These are phyloP conservation scores for Daedaleopsis sinensis DNA, from an alignment of 768 basidiomycete species.

Conservation along the genomic window DNA sequence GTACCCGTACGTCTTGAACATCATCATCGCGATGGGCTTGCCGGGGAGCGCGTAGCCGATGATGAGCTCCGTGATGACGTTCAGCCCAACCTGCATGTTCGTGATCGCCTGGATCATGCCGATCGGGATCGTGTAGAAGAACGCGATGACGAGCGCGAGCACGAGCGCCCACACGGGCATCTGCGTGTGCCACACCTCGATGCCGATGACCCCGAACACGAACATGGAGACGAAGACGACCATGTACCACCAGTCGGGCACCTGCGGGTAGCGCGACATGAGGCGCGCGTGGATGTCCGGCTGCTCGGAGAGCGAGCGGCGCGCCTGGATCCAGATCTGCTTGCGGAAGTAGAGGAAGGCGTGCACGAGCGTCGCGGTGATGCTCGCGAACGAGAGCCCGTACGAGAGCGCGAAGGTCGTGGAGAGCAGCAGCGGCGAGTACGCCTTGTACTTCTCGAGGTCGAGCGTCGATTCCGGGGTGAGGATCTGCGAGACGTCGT, in stretches of 20 bases:
- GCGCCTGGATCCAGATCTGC: constrained; percentile 73
- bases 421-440: constrained; percentile 51
- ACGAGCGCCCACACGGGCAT: constrained; percentile 79
- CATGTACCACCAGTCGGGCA: constrained; percentile 88
- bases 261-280: constrained; percentile 75
- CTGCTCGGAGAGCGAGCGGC: constrained; percentile 74
- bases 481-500: constrained; percentile 48
- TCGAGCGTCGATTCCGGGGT: constrained; percentile 38
- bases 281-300: constrained; percentile 84
- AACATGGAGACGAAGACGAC: constrained; percentile 72
- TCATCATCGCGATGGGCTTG: constrained; percentile 79
- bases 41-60: constrained; percentile 82
- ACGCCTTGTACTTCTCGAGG: constrained; percentile 41
- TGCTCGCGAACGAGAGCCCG: constrained; percentile 78
- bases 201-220: constrained; percentile 64
- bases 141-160: constrained; percentile 62
- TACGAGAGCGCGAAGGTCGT: constrained; percentile 79
- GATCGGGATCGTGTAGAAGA: constrained; percentile 52
- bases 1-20: constrained; percentile 86
- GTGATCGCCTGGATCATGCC: constrained; percentile 74
- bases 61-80: constrained; percentile 80
- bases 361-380: constrained; percentile 76
- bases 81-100: constrained; percentile 76
- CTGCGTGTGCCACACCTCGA: constrained; percentile 72
- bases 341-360: constrained; percentile 75